Conservation (phyloP, 2,329 filamentous ascomycete species). For the Cylindrodendrum hubeiense region DNA sequence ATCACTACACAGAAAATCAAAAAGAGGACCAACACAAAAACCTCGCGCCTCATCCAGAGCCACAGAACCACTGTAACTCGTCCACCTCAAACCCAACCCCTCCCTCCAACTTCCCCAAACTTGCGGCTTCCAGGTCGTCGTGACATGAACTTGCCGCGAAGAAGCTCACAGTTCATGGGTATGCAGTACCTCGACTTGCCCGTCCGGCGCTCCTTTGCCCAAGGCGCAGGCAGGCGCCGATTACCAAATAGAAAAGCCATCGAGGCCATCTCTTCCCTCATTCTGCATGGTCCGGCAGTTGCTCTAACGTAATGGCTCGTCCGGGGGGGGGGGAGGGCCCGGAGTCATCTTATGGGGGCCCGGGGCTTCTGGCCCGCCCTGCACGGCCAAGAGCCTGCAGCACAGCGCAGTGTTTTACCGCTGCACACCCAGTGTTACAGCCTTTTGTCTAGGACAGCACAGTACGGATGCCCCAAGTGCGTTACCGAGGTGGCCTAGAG, state of each 20-base stretch:
- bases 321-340: constrained; percentile 26
- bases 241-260: constrained; percentile 47
- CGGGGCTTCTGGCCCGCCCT: constrained; percentile 1
- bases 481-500: not conserved
- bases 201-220: constrained; percentile 8
- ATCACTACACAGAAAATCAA: constrained; percentile 32
- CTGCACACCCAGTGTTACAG: not conserved
- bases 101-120: constrained; percentile 6
- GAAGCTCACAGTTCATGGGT: constrained; percentile 4
- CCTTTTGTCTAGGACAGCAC: not conserved
- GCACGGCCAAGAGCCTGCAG: not conserved
- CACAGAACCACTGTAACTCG: constrained; percentile 22
- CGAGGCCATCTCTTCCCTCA: constrained; percentile 42
- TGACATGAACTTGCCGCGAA: not conserved
- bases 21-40: constrained; percentile 36
- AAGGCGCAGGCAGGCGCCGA: constrained; percentile 44
- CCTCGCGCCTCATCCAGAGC: constrained; percentile 30
- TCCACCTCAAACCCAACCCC: constrained; percentile 5
- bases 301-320: constrained; percentile 47
- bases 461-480: not conserved
- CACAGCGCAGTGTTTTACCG: not conserved
- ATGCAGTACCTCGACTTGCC: constrained; percentile 25
- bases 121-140: constrained; percentile 4
- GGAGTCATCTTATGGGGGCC: not conserved
- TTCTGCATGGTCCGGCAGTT: constrained; percentile 48